Evolutionary conservation across 768 basidiomycete species (phyloP).

Genomic region (Lentinula sp.): DNA sequence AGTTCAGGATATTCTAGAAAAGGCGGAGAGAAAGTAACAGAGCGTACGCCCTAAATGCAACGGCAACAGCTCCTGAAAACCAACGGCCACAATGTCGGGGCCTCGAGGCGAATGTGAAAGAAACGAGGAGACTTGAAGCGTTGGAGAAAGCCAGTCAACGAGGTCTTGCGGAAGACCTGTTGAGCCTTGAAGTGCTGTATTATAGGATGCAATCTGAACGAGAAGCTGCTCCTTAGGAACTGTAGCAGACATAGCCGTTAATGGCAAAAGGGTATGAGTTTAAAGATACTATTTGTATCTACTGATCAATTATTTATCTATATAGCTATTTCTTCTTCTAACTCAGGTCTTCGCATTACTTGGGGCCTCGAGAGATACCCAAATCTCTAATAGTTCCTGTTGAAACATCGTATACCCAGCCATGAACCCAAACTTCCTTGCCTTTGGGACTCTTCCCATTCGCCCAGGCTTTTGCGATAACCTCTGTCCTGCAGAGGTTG

Average conservation of each 20-base stretch:
- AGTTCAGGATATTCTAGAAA: constrained; percentile 5
- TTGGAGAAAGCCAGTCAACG: constrained; percentile 88
- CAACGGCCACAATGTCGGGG: constrained; percentile 85
- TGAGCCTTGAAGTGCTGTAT: constrained; percentile 79
- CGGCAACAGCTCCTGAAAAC: constrained; percentile 90
- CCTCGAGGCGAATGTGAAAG: constrained; percentile 56
- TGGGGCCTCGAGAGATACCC: constrained; percentile 35
- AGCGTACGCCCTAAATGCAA: constrained; percentile 79
- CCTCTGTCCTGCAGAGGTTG: constrained; percentile 39
- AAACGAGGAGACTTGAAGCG: constrained; percentile 68
- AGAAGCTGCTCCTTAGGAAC: constrained; percentile 33
- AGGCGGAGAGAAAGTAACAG: not conserved
- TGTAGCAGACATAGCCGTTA: not conserved
- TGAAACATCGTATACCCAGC: constrained; percentile 66
- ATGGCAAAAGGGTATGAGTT: constrained; percentile 5
- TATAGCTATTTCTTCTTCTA: not conserved
- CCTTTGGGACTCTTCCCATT: constrained; percentile 29
- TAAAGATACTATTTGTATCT: not conserved
- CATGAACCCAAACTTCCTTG: constrained; percentile 54
- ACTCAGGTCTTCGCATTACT: not conserved
- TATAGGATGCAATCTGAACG: constrained; percentile 85
- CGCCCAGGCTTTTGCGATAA: constrained; percentile 43
- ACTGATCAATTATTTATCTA: not conserved
- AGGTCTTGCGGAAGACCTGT: constrained; percentile 62
- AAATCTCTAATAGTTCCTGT: constrained; percentile 56